Conservation (phyloP, 768 basidiomycete genomes). For the Lactarius sp. region DNA sequence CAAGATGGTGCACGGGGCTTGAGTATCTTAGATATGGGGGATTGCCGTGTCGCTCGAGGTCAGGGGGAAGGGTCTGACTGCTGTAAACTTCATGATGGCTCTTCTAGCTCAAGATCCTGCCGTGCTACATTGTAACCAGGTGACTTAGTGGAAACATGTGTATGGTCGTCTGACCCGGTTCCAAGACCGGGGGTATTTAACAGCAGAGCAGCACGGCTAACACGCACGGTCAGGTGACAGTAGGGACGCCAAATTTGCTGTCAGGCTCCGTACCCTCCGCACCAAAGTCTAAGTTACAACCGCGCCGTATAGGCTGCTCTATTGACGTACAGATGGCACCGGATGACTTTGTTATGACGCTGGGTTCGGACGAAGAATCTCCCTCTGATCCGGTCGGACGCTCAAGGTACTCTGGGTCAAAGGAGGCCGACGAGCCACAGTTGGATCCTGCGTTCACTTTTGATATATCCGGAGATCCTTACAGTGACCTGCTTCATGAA, state of each 20-base stretch:
- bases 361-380: constrained; percentile 69
- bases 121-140: too few species aligned
- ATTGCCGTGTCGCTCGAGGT: too few species aligned
- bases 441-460: constrained; percentile 84
- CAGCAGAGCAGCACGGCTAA: too few species aligned
- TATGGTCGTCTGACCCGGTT: too few species aligned
- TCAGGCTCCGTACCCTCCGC: neutral
- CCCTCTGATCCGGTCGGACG: constrained; percentile 5
- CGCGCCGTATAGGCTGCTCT: neutral
- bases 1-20: neutral
- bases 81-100: neutral
- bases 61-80: too few species aligned
- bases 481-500: constrained; percentile 48
- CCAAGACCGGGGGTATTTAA: too few species aligned
- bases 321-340: constrained; percentile 35
- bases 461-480: constrained; percentile 69
- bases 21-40: neutral
- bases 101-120: too few species aligned
- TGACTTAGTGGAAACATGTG: too few species aligned
- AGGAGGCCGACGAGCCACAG: constrained; percentile 48
- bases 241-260: neutral
- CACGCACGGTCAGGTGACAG: constrained; percentile 12
- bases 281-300: neutral
- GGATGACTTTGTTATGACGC: constrained; percentile 75
- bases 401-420: constrained; percentile 20